Evolutionary conservation across 1,284 basidiomycete species (phyloP), one percentile per base, ranked within the genome.

Genomic region (Pyrrhoderma noxium): DNA sequence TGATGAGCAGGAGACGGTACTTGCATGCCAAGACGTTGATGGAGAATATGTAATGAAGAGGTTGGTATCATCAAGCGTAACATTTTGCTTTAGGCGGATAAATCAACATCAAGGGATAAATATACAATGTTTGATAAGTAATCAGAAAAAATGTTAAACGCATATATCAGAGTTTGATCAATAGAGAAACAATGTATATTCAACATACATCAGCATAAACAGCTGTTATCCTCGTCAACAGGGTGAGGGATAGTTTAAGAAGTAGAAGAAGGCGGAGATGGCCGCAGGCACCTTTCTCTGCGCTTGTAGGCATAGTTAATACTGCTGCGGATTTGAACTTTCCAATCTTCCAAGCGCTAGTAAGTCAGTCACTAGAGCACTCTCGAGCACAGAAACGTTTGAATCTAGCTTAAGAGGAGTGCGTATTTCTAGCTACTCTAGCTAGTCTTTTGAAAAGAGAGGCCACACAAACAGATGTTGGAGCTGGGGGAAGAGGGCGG

Each of bases 51-150:
- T 45, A 27, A 78, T 71, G 3, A 67, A 65, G 1, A 67, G 58
- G 40, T 73, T 67, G 1, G 65, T 63, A 57, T 77, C 74, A 52
- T 76, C 70, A 25, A 78, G 57, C 3, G 74, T 75, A 21, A 70
- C 57, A 56, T 76, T 75, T 40, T 63, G 58, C 22, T 52, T n/a
- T 21, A 18, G 14, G 19, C n/a, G n/a, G n/a, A n/a, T n/a, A n/a
- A n/a, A n/a, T n/a, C n/a, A n/a, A n/a, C n/a, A 4, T n/a, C n/a
- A n/a, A n/a, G n/a, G n/a, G n/a, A n/a, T n/a, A n/a, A n/a, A n/a
- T n/a, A n/a, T n/a, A n/a, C n/a, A n/a, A n/a, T n/a, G n/a, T n/a
- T n/a, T n/a, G n/a, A n/a, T n/a, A n/a, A n/a, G n/a, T n/a, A n/a
- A n/a, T n/a, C n/a, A n/a, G n/a, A n/a, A n/a, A n/a, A n/a, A n/a